These are phyloP conservation scores for Amanita brunnescens DNA, from an alignment of 768 basidiomycete genomes.

Conservation along the genomic window DNA sequence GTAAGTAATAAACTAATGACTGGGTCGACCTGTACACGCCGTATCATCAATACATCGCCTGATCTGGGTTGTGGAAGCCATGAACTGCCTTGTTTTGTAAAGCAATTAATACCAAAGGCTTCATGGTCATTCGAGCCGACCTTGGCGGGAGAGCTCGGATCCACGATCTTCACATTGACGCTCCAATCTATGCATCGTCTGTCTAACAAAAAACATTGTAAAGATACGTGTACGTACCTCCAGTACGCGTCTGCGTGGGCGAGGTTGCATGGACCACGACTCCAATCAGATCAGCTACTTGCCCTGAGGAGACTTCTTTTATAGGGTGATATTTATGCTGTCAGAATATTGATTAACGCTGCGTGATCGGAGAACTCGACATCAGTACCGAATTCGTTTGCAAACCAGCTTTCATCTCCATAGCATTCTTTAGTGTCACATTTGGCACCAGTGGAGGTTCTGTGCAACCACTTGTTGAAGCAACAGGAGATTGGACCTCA, in stretches of 20 bases:
- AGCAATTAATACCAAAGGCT: conserved; percentile 38
- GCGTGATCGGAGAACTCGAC: background rate
- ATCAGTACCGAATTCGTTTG: background rate
- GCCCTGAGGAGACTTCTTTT: conserved; percentile 12
- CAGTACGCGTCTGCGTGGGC: conserved; percentile 12
- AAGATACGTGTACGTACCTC: conserved; percentile 14
- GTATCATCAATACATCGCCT: conserved; percentile 47
- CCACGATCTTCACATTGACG: conserved; percentile 38
- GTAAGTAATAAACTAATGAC: background rate
- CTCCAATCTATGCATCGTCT: conserved; percentile 32
- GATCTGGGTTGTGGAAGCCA: conserved; percentile 41
- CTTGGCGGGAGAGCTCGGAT: conserved; percentile 38
- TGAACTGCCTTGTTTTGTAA: conserved; percentile 35
- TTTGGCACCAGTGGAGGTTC: background rate
- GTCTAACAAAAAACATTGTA: background rate
- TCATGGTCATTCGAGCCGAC: conserved; percentile 14
- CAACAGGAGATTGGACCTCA: background rate
- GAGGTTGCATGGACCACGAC: conserved; percentile 15
- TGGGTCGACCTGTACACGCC: conserved; percentile 38
- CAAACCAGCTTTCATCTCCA: conserved; percentile 1
- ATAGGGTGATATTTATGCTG: conserved; percentile 2
- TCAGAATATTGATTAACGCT: background rate
- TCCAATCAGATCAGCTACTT: conserved; percentile 16
- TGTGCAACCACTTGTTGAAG: background rate
- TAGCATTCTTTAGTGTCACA: background rate